phyloP scores from a whole-genome alignment of 176 grass and related monocot species.

The Oryza meyeriana region DNA sequence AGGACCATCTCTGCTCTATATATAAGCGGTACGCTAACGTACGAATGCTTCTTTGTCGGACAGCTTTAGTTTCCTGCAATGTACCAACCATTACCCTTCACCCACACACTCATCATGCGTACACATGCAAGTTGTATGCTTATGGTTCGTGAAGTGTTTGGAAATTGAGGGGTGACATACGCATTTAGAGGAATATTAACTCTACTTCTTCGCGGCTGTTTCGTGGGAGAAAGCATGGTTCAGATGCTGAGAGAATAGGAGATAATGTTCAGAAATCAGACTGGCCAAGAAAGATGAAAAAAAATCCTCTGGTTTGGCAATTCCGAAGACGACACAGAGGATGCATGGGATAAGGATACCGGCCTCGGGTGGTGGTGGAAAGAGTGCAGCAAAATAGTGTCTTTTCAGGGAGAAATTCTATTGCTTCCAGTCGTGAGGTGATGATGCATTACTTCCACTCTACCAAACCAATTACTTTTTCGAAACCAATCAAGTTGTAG shows the following conservation, averaged over 20 bases:
- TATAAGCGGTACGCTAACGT: background rate
- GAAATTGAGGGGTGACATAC: too few relatives aligned
- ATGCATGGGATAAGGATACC: too few relatives aligned
- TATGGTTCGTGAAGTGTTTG: too few relatives aligned
- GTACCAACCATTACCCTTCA: background rate
- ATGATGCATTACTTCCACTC: background rate
- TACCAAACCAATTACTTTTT: background rate
- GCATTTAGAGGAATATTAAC: too few relatives aligned
- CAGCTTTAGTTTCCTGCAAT: background rate
- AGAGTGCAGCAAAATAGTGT: background rate
- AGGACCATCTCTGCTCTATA: background rate
- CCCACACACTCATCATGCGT: background rate
- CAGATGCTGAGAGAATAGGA: too few relatives aligned
- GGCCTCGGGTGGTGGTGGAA: background rate
- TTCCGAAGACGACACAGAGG: too few relatives aligned
- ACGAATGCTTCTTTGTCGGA: background rate
- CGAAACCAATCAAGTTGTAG: background rate
- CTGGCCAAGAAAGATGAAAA: too few relatives aligned
- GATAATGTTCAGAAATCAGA: too few relatives aligned
- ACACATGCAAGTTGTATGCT: background rate
- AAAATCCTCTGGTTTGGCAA: too few relatives aligned
- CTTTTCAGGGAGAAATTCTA: background rate
- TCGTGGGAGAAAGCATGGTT: too few relatives aligned
- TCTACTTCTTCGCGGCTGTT: too few relatives aligned
- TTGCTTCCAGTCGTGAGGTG: background rate